These are phyloP conservation scores for Suillus subluteus DNA, from an alignment of 768 basidiomycete species.

Conservation along the genomic window DNA sequence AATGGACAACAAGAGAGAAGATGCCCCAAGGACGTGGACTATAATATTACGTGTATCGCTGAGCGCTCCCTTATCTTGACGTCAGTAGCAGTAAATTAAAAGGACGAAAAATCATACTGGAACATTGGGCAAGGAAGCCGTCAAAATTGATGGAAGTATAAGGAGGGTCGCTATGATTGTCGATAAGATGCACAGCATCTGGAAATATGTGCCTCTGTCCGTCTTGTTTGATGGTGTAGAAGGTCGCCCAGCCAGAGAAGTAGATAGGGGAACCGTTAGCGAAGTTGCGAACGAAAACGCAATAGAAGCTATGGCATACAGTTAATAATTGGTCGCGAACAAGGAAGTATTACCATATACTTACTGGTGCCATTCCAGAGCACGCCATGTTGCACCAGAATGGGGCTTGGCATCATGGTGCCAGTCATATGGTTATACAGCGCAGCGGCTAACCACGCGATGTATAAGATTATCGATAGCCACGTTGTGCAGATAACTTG, in stretches of 20 bases:
- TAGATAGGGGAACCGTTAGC: conserved; percentile 67
- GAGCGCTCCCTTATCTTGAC: conserved; percentile 14
- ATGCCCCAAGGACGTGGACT: conserved; percentile 45
- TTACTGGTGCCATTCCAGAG: conserved; percentile 70
- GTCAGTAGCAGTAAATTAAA: conserved; percentile 28
- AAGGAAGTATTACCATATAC: conserved; percentile 30
- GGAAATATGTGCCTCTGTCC: conserved; percentile 58
- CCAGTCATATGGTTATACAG: conserved; percentile 56
- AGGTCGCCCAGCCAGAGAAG: conserved; percentile 53
- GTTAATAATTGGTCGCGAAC: conserved; percentile 10
- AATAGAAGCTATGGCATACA: conserved; percentile 48
- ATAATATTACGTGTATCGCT: conserved; percentile 12
- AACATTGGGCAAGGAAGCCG: conserved; percentile 47
- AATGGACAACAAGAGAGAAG: conserved; percentile 59
- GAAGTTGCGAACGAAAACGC: conserved; percentile 70
- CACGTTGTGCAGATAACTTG: conserved; percentile 58
- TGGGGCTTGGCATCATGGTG: conserved; percentile 39
- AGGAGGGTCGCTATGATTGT: conserved; percentile 50
- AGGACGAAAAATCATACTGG: conserved; percentile 37
- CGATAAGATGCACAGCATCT: conserved; percentile 55
- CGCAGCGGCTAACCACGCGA: conserved; percentile 61
- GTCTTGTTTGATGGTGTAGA: conserved; percentile 37
- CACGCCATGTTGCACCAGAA: conserved; percentile 46
- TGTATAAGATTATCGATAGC: conserved; percentile 61
- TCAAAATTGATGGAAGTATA: conserved; percentile 61